Conservation (phyloP, 1,284 basidiomycete species). For the Puccinia brachypodii region DNA sequence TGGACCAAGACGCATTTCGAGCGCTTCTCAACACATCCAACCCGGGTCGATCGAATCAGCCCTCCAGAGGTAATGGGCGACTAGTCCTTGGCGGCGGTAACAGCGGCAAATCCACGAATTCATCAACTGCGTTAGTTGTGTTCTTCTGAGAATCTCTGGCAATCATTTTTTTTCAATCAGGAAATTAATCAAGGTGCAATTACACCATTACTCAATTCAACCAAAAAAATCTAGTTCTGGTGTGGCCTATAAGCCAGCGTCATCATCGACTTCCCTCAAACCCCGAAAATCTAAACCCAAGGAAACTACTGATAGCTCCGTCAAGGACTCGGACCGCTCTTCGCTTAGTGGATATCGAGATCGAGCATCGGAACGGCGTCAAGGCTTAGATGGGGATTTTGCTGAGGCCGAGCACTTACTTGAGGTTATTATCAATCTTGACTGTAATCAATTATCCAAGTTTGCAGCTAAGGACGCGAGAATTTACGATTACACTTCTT, state of each 20-base stretch:
- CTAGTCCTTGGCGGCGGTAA: slow-evolving; percentile 5
- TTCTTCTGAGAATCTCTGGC: not conserved
- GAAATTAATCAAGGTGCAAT: not conserved
- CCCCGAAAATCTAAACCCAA: slow-evolving; percentile 41
- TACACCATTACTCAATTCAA: not conserved
- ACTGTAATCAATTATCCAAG: not conserved
- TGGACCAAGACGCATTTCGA: slow-evolving; percentile 48
- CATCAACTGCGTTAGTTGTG: not conserved
- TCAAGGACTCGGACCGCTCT: slow-evolving; percentile 8
- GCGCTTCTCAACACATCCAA: slow-evolving; percentile 28
- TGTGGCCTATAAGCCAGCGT: slow-evolving; percentile 11
- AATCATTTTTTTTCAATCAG: not conserved
- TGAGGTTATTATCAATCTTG: slow-evolving; percentile 18
- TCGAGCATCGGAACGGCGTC: slow-evolving; percentile 42
- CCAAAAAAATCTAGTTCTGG: not conserved
- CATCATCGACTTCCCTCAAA: slow-evolving; percentile 32
- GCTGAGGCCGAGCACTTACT: slow-evolving; percentile 47
- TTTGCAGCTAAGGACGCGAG: not conserved
- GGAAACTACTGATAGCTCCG: not conserved
- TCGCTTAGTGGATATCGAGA: slow-evolving; percentile 37
- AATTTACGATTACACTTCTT: not conserved
- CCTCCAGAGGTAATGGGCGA: not conserved
- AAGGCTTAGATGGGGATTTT: slow-evolving; percentile 45
- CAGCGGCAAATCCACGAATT: not conserved
- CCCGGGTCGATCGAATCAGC: not conserved